Conservation (phyloP, 768 basidiomycete genomes). For the Hericium alpestre region DNA sequence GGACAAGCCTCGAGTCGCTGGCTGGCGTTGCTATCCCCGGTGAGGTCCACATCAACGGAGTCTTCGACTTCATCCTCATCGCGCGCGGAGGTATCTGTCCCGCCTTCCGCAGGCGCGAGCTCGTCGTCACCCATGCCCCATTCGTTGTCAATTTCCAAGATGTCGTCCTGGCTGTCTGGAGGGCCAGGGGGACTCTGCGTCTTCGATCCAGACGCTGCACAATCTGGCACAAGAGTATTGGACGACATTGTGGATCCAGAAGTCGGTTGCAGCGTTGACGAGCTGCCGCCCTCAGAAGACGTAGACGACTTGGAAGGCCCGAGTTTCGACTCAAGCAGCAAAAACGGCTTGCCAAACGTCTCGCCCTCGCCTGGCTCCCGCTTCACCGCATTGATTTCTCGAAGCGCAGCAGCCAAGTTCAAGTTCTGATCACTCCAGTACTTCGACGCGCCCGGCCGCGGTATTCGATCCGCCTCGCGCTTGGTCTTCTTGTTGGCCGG, state of each 20-base stretch:
- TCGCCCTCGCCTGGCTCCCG: no score
- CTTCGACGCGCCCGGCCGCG: background rate
- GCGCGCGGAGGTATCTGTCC: conserved; percentile 14
- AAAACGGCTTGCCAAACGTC: conserved; percentile 4
- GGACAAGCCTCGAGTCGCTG: conserved; percentile 18
- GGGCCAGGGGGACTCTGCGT: no score
- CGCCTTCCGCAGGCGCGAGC: conserved; percentile 23
- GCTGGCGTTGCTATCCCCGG: background rate
- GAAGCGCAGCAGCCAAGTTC: no score
- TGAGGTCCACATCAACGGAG: conserved; percentile 17
- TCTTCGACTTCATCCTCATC: conserved; percentile 18
- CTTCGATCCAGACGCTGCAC: no score
- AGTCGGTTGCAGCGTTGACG: no score
- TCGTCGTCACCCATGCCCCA: conserved; percentile 77
- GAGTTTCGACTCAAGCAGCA: conserved; percentile 1
- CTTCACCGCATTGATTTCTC: no score
- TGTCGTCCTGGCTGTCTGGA: background rate
- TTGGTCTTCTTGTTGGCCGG: conserved; percentile 5
- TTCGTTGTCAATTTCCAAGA: conserved; percentile 28
- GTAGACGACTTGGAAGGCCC: background rate
- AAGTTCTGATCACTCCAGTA: no score
- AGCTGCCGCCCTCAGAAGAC: background rate
- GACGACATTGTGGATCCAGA: no score
- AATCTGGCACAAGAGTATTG: no score
- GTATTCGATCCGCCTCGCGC: background rate